phyloP scores from a whole-genome alignment of 1,139 yeast genomes.

The Barnettozyma hawaiiensis region DNA sequence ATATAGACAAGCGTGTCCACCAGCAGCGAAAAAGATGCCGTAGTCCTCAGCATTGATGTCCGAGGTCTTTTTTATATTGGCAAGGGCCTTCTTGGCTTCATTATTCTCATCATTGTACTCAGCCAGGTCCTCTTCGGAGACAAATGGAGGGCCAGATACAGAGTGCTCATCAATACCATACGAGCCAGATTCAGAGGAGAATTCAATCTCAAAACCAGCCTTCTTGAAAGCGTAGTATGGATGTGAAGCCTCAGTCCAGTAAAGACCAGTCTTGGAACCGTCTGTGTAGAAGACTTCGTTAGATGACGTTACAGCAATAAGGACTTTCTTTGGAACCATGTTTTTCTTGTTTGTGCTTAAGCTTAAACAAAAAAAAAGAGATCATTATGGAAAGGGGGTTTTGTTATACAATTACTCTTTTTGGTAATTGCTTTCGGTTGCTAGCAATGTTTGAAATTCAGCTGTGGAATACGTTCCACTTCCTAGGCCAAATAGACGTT shows the following conservation, averaged over 20 bases:
- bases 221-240: slow-evolving; percentile 44
- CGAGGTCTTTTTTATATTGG: slow-evolving; percentile 37
- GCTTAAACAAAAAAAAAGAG: too few relatives aligned
- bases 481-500: slow-evolving; percentile 8
- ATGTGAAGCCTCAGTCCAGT: slow-evolving; percentile 50
- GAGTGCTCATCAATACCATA: slow-evolving; percentile 55
- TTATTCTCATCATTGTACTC: slow-evolving; percentile 36
- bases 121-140: slow-evolving; percentile 40
- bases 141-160: slow-evolving; percentile 30
- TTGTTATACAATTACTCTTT: too few relatives aligned
- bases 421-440: too few relatives aligned
- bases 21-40: slow-evolving; percentile 53
- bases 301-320: slow-evolving; percentile 48
- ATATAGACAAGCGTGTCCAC: slow-evolving; percentile 58
- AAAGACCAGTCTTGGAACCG: slow-evolving; percentile 53
- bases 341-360: background rate
- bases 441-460: too few relatives aligned
- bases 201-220: slow-evolving; percentile 46
- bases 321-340: slow-evolving; percentile 32
- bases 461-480: too few relatives aligned
- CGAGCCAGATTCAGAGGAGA: slow-evolving; percentile 54
- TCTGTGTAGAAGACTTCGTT: slow-evolving; percentile 47
- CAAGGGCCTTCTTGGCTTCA: slow-evolving; percentile 34
- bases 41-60: slow-evolving; percentile 45
- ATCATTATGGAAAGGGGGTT: too few relatives aligned